These are phyloP conservation scores for Dacryopinax spathularia DNA, from an alignment of 768 basidiomycete species.

Conservation along the genomic window DNA sequence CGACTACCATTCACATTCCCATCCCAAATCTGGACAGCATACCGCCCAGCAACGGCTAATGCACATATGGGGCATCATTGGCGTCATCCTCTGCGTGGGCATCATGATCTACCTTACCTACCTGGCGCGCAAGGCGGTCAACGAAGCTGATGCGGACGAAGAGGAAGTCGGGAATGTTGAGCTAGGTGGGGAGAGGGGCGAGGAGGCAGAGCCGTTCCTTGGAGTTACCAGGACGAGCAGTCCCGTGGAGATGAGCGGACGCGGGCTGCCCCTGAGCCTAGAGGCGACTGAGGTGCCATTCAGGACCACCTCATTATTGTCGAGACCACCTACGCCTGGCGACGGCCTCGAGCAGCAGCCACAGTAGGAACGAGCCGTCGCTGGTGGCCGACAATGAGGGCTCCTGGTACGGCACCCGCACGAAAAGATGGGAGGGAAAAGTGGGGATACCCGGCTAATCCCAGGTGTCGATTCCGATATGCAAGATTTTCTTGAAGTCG, in stretches of 20 bases:
- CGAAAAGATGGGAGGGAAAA: too few species aligned
- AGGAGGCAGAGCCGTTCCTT: too few species aligned
- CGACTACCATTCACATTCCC: constrained; percentile 34
- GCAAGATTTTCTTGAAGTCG: too few species aligned
- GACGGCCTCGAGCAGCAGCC: too few species aligned
- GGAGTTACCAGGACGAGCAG: too few species aligned
- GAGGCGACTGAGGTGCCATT: not conserved
- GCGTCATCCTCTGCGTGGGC: constrained; percentile 54
- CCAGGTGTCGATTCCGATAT: too few species aligned
- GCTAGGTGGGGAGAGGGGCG: not conserved
- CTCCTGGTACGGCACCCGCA: too few species aligned
- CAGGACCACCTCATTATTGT: not conserved
- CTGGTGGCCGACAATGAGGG: too few species aligned
- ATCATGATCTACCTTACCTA: constrained; percentile 68
- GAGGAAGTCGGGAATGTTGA: constrained; percentile 21
- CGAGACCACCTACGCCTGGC: not conserved
- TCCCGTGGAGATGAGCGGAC: not conserved
- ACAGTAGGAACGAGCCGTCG: too few species aligned
- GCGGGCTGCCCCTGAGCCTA: not conserved
- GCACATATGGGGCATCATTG: constrained; percentile 48
- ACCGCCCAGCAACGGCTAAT: constrained; percentile 35
- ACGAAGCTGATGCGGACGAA: constrained; percentile 34
- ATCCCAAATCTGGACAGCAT: constrained; percentile 18
- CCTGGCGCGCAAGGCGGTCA: constrained; percentile 55
- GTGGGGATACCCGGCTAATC: too few species aligned